phyloP scores from a whole-genome alignment of 257 asterid genomes.

The Scutellaria baicalensis region DNA sequence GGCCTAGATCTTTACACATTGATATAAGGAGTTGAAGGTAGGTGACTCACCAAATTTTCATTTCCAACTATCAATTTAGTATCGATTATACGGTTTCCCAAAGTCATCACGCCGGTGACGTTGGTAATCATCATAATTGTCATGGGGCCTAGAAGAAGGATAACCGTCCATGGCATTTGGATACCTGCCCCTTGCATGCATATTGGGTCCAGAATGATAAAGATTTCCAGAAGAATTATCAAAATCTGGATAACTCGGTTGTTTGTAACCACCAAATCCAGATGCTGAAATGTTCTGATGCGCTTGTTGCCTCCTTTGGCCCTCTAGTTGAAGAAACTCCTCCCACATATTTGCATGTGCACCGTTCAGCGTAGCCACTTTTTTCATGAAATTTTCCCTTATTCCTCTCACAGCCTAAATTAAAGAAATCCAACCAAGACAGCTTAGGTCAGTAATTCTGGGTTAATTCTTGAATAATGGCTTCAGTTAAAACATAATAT shows the following conservation, averaged over 20 bases:
- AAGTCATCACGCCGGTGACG: slow-evolving; percentile 69
- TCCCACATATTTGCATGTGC: slow-evolving; percentile 76
- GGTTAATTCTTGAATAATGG: not conserved
- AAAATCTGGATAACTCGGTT: slow-evolving; percentile 38
- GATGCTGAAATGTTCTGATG: slow-evolving; percentile 41
- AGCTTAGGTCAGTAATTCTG: not conserved
- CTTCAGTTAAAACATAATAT: not conserved
- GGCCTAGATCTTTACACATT: slow-evolving; percentile 6
- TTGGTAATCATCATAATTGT: slow-evolving; percentile 51
- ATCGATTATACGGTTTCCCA: slow-evolving; percentile 60
- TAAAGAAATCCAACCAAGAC: slow-evolving; percentile 16
- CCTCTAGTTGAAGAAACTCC: slow-evolving; percentile 71
- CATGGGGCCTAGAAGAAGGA: slow-evolving; percentile 67
- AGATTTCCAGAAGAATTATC: slow-evolving; percentile 42
- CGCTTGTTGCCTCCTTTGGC: slow-evolving; percentile 58
- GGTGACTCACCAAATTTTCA: slow-evolving; percentile 59
- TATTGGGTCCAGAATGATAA: slow-evolving; percentile 49
- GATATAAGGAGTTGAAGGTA: slow-evolving; percentile 20
- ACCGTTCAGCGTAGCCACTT: slow-evolving; percentile 48
- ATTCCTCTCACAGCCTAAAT: slow-evolving; percentile 62
- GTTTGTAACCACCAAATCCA: slow-evolving; percentile 53
- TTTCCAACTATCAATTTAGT: slow-evolving; percentile 40
- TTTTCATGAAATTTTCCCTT: slow-evolving; percentile 61
- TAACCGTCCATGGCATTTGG: slow-evolving; percentile 52
- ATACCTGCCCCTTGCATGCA: slow-evolving; percentile 58